Percentiles rank a stretch among this genome's conserved stretches.
Conservation (phyloP, 108 stramenopile genomes). For the Cyclotella choctawhatcheeana region DNA sequence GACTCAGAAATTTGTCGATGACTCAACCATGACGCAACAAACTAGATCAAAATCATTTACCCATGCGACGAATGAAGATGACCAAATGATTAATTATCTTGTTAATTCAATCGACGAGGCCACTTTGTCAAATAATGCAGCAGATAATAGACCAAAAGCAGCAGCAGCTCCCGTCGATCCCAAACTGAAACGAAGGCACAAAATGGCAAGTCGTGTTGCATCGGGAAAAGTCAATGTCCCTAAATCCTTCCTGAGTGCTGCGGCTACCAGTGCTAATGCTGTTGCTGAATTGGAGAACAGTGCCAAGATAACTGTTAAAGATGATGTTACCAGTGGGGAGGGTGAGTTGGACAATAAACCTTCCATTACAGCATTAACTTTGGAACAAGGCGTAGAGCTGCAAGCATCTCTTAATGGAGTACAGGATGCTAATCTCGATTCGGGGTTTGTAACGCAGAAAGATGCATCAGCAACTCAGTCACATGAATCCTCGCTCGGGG, state of each 20-base stretch:
- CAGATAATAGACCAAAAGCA: neutral
- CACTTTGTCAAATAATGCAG: neutral
- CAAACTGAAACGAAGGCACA: conserved; percentile 23
- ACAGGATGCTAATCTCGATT: neutral
- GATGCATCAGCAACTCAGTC: neutral
- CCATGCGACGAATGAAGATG: no score
- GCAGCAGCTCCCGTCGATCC: neutral
- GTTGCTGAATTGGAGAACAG: neutral
- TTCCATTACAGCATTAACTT: neutral
- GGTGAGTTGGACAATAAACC: no score
- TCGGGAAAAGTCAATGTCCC: conserved; percentile 20
- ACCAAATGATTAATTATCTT: no score
- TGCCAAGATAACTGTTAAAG: neutral
- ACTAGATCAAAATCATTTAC: neutral
- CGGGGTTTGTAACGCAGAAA: neutral
- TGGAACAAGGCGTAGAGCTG: conserved; percentile 10
- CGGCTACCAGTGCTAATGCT: neutral
- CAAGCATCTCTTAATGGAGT: neutral
- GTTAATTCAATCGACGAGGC: no score
- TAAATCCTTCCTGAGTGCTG: conserved; percentile 16
- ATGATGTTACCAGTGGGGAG: no score
- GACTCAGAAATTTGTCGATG: neutral
- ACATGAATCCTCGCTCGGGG: neutral
- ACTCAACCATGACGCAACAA: no score
- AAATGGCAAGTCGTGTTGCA: conserved; percentile 27